Evolutionary conservation across 1,284 basidiomycete genomes (phyloP).

Genomic region (Mycosarcoma mackinlayi): DNA sequence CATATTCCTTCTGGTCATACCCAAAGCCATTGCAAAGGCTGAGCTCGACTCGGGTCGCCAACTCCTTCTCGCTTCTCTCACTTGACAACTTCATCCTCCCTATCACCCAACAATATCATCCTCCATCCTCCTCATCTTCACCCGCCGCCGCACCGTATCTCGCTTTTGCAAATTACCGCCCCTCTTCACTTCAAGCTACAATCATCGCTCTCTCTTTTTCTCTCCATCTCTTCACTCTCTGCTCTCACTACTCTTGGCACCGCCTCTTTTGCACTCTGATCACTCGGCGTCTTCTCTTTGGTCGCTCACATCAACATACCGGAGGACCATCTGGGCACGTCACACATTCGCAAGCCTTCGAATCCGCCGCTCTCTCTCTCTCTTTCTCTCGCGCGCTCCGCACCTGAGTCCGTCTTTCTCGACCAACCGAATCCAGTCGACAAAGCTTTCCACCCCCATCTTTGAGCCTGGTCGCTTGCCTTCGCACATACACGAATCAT

Average conservation of each 20-base stretch:
- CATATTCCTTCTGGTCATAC: too few species aligned
- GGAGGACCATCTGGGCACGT: too few species aligned
- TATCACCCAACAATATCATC: too few species aligned
- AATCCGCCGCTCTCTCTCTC: slow-evolving; percentile 12
- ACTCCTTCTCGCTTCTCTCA: background rate
- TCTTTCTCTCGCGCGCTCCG: too few species aligned
- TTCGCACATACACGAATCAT: slow-evolving; percentile 5
- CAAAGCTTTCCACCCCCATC: slow-evolving; percentile 2
- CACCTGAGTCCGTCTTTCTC: slow-evolving; percentile 2
- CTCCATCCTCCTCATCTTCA: slow-evolving; percentile 1
- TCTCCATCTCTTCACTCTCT: background rate
- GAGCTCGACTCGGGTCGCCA: too few species aligned
- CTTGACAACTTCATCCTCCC: too few species aligned
- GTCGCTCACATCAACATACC: too few species aligned
- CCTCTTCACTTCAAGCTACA: too few species aligned
- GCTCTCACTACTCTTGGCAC: slow-evolving; percentile 6
- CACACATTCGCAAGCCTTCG: too few species aligned
- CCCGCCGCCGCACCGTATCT: background rate
- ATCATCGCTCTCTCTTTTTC: background rate
- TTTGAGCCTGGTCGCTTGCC: background rate
- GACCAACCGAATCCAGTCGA: slow-evolving; percentile 27
- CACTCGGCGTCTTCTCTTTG: background rate
- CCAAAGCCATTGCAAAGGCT: too few species aligned
- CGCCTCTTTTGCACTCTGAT: slow-evolving; percentile 2
- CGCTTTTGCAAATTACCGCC: too few species aligned